Conservation (phyloP, 495 filamentous ascomycete species). For the Penicillium subrubescens region DNA sequence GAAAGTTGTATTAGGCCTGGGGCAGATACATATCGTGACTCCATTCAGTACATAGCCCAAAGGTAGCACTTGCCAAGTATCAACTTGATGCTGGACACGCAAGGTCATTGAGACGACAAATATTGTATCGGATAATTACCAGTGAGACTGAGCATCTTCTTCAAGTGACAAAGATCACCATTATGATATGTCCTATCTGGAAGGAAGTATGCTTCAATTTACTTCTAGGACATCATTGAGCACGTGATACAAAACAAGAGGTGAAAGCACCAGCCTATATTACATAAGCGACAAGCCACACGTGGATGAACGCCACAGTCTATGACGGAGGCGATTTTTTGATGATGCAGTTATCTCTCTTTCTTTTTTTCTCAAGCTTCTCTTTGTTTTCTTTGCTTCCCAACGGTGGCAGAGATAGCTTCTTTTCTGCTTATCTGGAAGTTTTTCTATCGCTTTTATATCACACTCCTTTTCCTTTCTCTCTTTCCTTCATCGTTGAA, state of each 20-base stretch:
- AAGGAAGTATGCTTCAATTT: neutral
- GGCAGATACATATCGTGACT: neutral
- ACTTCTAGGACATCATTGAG: neutral
- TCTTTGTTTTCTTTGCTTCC: slow-evolving; percentile 14
- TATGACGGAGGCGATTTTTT: slow-evolving; percentile 35
- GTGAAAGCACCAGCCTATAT: neutral
- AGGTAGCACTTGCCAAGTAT: neutral
- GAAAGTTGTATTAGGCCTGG: too few relatives aligned
- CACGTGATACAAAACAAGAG: neutral
- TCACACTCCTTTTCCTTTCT: slow-evolving; percentile 3
- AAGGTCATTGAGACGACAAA: neutral
- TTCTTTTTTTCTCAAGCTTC: slow-evolving; percentile 11
- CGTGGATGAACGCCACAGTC: slow-evolving; percentile 24
- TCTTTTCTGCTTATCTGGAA: neutral
- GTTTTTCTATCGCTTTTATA: neutral
- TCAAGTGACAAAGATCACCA: too few relatives aligned
- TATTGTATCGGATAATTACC: neutral
- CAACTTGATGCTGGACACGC: neutral
- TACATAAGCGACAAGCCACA: slow-evolving; percentile 26
- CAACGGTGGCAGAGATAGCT: slow-evolving; percentile 6
- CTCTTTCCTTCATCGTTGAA: slow-evolving; percentile 4
- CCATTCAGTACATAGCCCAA: too few relatives aligned
- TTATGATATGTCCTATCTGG: too few relatives aligned
- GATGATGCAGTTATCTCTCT: slow-evolving; percentile 19
- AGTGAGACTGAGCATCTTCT: neutral